A percentile compares a stretch with the other conserved stretches of the same genome.
Evolutionary conservation across 139 green algal genomes (phyloP).

Genomic region (Zygnema cylindricum): DNA sequence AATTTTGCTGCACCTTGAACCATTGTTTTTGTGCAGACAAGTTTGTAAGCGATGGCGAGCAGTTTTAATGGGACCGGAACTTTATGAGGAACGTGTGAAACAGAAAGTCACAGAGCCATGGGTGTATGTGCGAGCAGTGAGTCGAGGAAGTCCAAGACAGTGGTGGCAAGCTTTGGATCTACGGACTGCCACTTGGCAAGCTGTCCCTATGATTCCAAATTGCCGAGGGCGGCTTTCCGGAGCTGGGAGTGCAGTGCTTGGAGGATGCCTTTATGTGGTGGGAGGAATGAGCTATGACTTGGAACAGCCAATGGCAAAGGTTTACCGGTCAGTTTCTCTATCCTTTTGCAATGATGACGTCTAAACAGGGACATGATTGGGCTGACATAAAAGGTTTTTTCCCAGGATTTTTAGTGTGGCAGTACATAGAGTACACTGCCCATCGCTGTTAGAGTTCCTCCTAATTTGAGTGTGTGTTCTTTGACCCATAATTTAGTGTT

Average conservation of each 20-base stretch:
- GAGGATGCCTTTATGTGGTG: neutral
- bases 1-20: too few species aligned
- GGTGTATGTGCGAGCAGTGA: constrained; percentile 9
- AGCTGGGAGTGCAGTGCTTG: neutral
- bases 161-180: constrained; percentile 1
- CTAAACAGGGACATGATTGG: neutral
- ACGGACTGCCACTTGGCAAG: neutral
- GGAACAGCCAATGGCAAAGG: neutral
- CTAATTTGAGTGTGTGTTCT: neutral
- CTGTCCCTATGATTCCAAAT: neutral
- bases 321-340: neutral
- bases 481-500: too few species aligned
- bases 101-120: neutral
- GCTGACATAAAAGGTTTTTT: neutral
- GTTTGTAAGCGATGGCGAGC: neutral
- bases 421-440: neutral
- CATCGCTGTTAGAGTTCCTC: neutral
- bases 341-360: too few species aligned
- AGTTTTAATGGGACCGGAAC: neutral
- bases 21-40: neutral
- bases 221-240: neutral
- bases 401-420: neutral
- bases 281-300: constrained; percentile 9
- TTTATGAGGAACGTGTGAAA: neutral
- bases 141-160: neutral